phyloP scores from a whole-genome alignment of 108 stramenopile genomes.

The Conticribra weissflogii region DNA sequence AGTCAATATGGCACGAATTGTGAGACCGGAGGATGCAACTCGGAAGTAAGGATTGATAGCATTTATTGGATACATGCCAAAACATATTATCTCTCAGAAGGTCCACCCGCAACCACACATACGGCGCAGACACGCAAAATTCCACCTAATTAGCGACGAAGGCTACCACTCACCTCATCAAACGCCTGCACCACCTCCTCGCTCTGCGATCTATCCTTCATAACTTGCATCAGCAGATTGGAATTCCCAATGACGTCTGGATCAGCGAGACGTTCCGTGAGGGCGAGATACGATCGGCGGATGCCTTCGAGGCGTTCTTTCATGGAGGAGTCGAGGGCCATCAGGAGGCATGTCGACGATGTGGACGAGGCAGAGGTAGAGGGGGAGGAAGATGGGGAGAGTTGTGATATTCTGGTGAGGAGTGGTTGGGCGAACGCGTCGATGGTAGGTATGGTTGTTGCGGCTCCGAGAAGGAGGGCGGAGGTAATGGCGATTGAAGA shows the following conservation, averaged over 20 bases:
- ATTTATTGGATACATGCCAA: too few relatives aligned
- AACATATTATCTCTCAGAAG: too few relatives aligned
- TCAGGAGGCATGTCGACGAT: slow-evolving; percentile 13
- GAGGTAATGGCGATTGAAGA: neutral
- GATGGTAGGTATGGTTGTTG: too few relatives aligned
- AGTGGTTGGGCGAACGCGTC: neutral
- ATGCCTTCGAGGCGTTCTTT: slow-evolving; percentile 74
- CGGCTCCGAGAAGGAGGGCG: neutral
- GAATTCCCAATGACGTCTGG: slow-evolving; percentile 86
- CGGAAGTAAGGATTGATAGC: too few relatives aligned
- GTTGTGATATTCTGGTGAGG: too few relatives aligned
- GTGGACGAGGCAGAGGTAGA: neutral
- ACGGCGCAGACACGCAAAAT: too few relatives aligned
- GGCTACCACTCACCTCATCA: slow-evolving; percentile 64
- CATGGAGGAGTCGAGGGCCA: slow-evolving; percentile 69
- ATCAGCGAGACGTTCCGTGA: slow-evolving; percentile 85
- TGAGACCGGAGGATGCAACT: too few relatives aligned
- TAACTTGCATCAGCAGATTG: slow-evolving; percentile 68
- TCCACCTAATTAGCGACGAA: too few relatives aligned
- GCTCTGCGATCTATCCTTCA: slow-evolving; percentile 78
- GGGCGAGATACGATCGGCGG: slow-evolving; percentile 65
- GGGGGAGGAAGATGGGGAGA: too few relatives aligned
- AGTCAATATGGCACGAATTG: too few relatives aligned
- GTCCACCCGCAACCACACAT: too few relatives aligned
- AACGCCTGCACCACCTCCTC: slow-evolving; percentile 81